Conservation (phyloP, 257 asterid genomes). For the Solanum pennellii region DNA sequence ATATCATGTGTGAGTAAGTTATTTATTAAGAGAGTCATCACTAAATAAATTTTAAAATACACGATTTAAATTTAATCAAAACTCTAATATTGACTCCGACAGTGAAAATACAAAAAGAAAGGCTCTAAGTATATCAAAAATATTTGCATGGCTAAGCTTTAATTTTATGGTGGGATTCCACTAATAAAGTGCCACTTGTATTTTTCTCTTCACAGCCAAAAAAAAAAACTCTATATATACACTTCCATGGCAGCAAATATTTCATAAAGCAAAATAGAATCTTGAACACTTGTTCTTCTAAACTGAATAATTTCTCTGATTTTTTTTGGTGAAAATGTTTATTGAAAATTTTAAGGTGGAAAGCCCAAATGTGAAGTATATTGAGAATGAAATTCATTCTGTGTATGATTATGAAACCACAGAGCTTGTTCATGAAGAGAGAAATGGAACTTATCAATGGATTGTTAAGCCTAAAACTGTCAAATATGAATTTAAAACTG, state of each 20-base stretch:
- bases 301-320: not conserved
- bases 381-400: constrained; percentile 65
- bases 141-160: constrained; percentile 44
- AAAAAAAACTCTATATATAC: not conserved
- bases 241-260: not conserved
- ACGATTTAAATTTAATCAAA: fast-evolving
- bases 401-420: constrained; percentile 80
- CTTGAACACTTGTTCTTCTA: not conserved
- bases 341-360: constrained; percentile 87
- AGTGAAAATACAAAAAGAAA: not conserved
- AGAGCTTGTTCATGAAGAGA: constrained; percentile 81
- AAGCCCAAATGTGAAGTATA: constrained; percentile 82
- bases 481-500: constrained; percentile 76
- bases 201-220: not conserved
- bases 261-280: not conserved
- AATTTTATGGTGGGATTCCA: constrained; percentile 10
- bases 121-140: not conserved
- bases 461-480: constrained; percentile 85
- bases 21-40: fast-evolving
- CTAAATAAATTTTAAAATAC: too few relatives aligned
- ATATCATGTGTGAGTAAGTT: not conserved
- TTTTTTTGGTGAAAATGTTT: constrained; percentile 34
- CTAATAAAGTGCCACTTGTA: constrained; percentile 2
- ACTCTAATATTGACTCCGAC: fast-evolving
- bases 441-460: constrained; percentile 75